These are phyloP conservation scores for Cyclotella sp. DNA, from an alignment of 108 stramenopile species.

Conservation along the genomic window DNA sequence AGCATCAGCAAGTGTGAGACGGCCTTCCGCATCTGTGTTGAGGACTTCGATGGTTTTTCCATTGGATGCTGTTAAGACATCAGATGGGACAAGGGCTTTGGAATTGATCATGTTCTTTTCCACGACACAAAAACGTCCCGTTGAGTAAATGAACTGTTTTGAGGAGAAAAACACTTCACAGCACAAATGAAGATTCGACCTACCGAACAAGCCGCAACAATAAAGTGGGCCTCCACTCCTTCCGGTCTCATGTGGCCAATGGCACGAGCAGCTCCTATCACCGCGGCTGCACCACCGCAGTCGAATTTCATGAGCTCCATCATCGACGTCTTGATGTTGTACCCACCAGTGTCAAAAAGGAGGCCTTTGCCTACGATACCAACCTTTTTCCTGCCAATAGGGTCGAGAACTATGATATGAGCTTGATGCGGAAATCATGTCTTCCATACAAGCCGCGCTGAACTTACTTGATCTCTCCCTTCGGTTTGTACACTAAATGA, in stretches of 20 bases:
- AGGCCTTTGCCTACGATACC: slow-evolving; percentile 96
- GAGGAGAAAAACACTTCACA: neutral
- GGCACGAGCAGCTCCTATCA: slow-evolving; percentile 87
- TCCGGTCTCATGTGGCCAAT: slow-evolving; percentile 70
- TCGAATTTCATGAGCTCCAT: slow-evolving; percentile 99
- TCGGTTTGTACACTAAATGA: slow-evolving; percentile 92
- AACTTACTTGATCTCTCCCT: slow-evolving; percentile 45
- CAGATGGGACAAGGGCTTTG: slow-evolving; percentile 90
- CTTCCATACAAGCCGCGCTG: neutral
- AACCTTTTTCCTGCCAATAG: slow-evolving; percentile 73
- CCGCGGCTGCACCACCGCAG: slow-evolving; percentile 93
- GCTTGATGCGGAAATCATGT: no score
- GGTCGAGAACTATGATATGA: no score
- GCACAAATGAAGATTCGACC: neutral
- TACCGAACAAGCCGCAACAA: slow-evolving; percentile 90
- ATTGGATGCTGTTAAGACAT: slow-evolving; percentile 96
- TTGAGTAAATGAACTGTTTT: neutral
- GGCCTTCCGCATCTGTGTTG: slow-evolving; percentile 98
- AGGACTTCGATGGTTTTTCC: slow-evolving; percentile 97
- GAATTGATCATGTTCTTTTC: slow-evolving; percentile 93
- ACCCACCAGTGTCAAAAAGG: slow-evolving; percentile 98
- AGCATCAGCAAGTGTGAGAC: slow-evolving; percentile 97
- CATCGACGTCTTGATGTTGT: slow-evolving; percentile 98
- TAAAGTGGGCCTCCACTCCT: slow-evolving; percentile 91
- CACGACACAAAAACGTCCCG: slow-evolving; percentile 29